phyloP scores from a whole-genome alignment of 768 basidiomycete species.

The Mrakia frigida region DNA sequence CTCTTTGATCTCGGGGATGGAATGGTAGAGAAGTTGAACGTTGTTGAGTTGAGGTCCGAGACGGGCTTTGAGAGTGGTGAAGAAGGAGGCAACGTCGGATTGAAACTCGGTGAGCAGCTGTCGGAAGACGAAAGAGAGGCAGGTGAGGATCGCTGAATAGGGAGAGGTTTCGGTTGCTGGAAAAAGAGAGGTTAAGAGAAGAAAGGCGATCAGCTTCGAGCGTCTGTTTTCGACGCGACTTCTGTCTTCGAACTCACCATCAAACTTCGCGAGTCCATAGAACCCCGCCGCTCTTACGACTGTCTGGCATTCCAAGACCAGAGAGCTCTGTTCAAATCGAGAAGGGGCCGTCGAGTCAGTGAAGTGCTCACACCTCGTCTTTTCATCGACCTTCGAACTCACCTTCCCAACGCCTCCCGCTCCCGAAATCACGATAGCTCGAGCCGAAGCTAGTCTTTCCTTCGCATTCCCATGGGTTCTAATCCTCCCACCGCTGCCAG shows the following conservation, averaged over 20 bases:
- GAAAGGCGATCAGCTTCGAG: neutral
- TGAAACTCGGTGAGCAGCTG: constrained; percentile 66
- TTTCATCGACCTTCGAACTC: neutral
- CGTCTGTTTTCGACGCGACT: neutral
- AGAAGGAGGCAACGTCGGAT: constrained; percentile 64
- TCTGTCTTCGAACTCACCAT: constrained; percentile 1
- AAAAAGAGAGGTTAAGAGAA: neutral
- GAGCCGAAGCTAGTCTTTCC: constrained; percentile 2
- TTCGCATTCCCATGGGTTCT: constrained; percentile 19
- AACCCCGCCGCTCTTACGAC: constrained; percentile 14
- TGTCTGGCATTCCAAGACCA: constrained; percentile 19
- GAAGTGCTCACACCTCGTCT: neutral
- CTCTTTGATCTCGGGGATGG: constrained; percentile 56
- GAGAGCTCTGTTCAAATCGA: neutral
- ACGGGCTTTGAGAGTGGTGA: constrained; percentile 55
- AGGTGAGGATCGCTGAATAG: constrained; percentile 63
- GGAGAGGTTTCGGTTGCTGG: constrained; percentile 57
- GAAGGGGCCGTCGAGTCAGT: neutral
- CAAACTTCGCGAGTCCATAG: constrained; percentile 19
- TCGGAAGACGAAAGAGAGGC: constrained; percentile 64
- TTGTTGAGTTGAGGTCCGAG: constrained; percentile 67
- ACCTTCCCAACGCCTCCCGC: constrained; percentile 19
- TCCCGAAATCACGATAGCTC: constrained; percentile 24
- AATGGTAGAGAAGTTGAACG: constrained; percentile 53
- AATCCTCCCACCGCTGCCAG: neutral